Evolutionary conservation across 345 rosid species (phyloP), one percentile per base, ranked within the genome.

Genomic region (Rubroshorea leprosula): DNA sequence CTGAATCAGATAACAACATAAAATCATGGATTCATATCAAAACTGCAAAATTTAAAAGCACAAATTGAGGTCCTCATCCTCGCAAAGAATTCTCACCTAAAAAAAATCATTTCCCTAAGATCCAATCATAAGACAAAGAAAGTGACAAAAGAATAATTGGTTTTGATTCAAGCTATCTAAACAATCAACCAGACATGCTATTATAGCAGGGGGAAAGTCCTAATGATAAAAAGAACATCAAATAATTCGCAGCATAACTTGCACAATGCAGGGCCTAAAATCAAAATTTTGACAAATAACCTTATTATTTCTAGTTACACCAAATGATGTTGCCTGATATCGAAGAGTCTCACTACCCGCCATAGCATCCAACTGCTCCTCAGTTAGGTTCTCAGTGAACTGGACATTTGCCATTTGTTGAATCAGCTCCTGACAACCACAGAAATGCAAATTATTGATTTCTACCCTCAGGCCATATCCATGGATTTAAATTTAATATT

Each of bases 391-490:
- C 75, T 94, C 97, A 1, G 90, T 94, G 76, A 87, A 94, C 66
- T 87, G 99, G 54, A 90, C 97, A 76, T 90, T 94, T 63, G 99
- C 99, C 99, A 94, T 94, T 78, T 94, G 99, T 67, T 87, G 96
- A 76, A 94, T 58, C 67, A 94, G 90, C 75, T 94, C 99, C 99
- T 94, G 76, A 65, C 41, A 64, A 68, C 63, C 72, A 74, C 23
- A 46, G 68, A 61, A 45, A 57, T 48, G 49, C 55, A 61, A 60
- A 57, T 58, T 39, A 46, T 60, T 72, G 64, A 75, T 29, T 50
- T 27, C 49, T 20, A 46, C 20, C 22, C 23, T 27, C n/a, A n/a
- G 43, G 49, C 57, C 26, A 35, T 45, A 58, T 61, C 31, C 19
- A 63, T 23, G 51, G 25, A 49, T 53, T 35, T 35, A 56, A 25